These are phyloP conservation scores for Monosporascus sp. DNA, from an alignment of 2,329 filamentous ascomycete species.

Conservation along the genomic window DNA sequence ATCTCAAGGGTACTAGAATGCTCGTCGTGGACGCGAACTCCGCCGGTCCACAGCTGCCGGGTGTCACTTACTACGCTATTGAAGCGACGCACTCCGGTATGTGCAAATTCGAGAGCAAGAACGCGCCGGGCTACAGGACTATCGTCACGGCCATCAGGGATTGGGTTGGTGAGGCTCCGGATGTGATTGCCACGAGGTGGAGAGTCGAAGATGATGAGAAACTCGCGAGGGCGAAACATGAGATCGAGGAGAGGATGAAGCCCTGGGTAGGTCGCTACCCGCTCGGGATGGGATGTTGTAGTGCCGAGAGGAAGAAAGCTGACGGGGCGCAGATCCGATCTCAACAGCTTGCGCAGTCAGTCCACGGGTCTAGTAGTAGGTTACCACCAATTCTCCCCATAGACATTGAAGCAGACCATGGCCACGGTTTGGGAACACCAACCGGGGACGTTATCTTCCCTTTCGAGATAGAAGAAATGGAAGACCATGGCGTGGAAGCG, in stretches of 20 bases:
- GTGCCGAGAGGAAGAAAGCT: background rate
- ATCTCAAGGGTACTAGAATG: constrained; percentile 56
- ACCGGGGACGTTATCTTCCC: constrained; percentile 21
- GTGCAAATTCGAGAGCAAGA: constrained; percentile 44
- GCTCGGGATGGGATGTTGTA: background rate
- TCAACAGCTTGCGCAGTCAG: constrained; percentile 18
- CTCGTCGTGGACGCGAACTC: constrained; percentile 66
- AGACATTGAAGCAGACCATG: constrained; percentile 11
- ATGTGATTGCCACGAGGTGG: constrained; percentile 53
- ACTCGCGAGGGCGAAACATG: constrained; percentile 34
- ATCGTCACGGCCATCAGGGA: constrained; percentile 43
- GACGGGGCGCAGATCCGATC: constrained; percentile 21
- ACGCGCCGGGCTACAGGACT: constrained; percentile 58
- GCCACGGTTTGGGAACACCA: constrained; percentile 16
- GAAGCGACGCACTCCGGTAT: constrained; percentile 34
- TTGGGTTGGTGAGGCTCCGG: constrained; percentile 49
- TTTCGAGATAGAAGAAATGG: constrained; percentile 28
- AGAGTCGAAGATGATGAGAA: constrained; percentile 51
- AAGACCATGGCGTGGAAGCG: constrained; percentile 14
- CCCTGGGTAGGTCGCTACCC: constrained; percentile 28
- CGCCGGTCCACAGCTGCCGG: constrained; percentile 62
- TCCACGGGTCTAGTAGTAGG: constrained; percentile 22
- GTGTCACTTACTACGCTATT: constrained; percentile 66
- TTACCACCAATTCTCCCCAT: constrained; percentile 20
- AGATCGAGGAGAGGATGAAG: constrained; percentile 40